These are phyloP conservation scores for Penicillium herquei DNA, from an alignment of 495 filamentous ascomycete species.

Conservation along the genomic window DNA sequence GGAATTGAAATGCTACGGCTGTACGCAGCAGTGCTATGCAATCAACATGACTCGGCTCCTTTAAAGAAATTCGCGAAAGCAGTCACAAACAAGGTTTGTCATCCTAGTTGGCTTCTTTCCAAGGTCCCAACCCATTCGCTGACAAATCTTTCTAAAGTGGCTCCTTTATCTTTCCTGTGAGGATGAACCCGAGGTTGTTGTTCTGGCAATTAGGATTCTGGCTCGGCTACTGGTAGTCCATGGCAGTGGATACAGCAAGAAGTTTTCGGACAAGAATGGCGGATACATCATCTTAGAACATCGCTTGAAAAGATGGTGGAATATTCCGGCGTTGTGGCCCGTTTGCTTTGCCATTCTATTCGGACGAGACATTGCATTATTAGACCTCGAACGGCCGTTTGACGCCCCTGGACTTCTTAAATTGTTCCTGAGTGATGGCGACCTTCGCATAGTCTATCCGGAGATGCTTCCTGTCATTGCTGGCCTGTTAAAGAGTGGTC, in stretches of 20 bases:
- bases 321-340: slow-evolving; percentile 78
- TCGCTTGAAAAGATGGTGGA: slow-evolving; percentile 85
- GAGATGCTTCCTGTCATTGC: slow-evolving; percentile 78
- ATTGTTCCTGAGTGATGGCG: slow-evolving; percentile 56
- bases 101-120: background rate
- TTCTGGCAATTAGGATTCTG: slow-evolving; percentile 79
- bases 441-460: slow-evolving; percentile 66
- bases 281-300: slow-evolving; percentile 83
- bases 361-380: slow-evolving; percentile 70
- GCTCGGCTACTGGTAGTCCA: slow-evolving; percentile 80
- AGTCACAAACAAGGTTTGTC: slow-evolving; percentile 88
- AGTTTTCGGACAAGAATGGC: slow-evolving; percentile 80
- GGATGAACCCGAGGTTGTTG: slow-evolving; percentile 76
- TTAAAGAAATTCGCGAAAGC: slow-evolving; percentile 89
- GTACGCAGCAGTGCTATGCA: slow-evolving; percentile 80
- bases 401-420: slow-evolving; percentile 71
- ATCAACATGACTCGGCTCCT: slow-evolving; percentile 58
- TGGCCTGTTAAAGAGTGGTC: slow-evolving; percentile 82
- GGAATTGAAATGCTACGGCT: slow-evolving; percentile 76
- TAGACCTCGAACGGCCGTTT: slow-evolving; percentile 71
- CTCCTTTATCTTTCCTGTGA: slow-evolving; percentile 90
- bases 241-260: slow-evolving; percentile 73
- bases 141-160: slow-evolving; percentile 59
- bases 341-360: slow-evolving; percentile 90
- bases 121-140: slow-evolving; percentile 2